These are phyloP conservation scores for Leucosporidium yakuticum DNA, from an alignment of 768 basidiomycete genomes.

Conservation along the genomic window DNA sequence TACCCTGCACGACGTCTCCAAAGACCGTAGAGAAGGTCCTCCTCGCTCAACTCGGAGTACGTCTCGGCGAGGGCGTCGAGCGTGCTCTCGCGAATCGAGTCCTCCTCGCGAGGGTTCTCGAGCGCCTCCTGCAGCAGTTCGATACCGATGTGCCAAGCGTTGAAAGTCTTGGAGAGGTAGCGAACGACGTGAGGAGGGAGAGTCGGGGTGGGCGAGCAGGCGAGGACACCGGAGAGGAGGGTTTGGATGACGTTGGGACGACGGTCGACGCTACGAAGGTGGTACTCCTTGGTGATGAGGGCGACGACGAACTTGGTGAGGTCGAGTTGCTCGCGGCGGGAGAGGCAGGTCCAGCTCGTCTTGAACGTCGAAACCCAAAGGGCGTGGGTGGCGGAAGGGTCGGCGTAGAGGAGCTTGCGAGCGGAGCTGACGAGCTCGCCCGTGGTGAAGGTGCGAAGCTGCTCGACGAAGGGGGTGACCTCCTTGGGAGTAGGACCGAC, in stretches of 20 bases:
- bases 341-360: conserved; percentile 74
- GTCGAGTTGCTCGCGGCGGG: conserved; percentile 79
- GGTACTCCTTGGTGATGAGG: conserved; percentile 87
- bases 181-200: conserved; percentile 92
- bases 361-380: conserved; percentile 85
- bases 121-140: conserved; percentile 79
- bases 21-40: conserved; percentile 93
- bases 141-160: conserved; percentile 86
- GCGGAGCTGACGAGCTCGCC: conserved; percentile 63
- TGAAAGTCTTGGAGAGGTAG: conserved; percentile 90
- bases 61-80: conserved; percentile 88
- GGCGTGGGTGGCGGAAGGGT: conserved; percentile 67
- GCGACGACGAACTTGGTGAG: conserved; percentile 82
- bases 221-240: conserved; percentile 71
- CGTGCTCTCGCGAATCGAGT: conserved; percentile 69
- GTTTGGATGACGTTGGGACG: conserved; percentile 91
- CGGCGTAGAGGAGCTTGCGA: conserved; percentile 74
- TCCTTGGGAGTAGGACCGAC: not conserved
- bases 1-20: conserved; percentile 89
- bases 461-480: conserved; percentile 17
- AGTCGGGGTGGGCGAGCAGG: conserved; percentile 68
- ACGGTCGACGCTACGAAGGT: conserved; percentile 76
- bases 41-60: conserved; percentile 91
- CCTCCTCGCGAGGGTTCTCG: conserved; percentile 58
- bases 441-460: conserved; percentile 38